Base-by-base conservation (phyloP, 2,329 filamentous ascomycete species). In the Fusarium duplospermum region DNA sequence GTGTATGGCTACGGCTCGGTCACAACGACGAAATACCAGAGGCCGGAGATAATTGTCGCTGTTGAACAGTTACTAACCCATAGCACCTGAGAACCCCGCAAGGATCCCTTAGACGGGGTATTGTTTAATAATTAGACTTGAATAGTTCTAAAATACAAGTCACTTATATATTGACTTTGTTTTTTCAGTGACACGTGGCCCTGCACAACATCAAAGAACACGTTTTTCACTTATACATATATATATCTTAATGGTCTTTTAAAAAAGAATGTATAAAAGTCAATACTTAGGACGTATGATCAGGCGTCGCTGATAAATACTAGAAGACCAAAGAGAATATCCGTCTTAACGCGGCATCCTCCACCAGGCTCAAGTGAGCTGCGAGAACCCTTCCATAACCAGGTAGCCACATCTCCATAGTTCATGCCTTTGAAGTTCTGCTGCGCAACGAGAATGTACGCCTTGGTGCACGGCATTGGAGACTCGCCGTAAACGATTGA, bases 381-480 rank as follows among this genome's bases (percentile, higher is more conserved):
- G 33, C 79, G 75, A 64, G 80, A 82, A 2, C 80, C 80, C 18
- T 69, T 66, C 52, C 76, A 68, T 11, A 82, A 69, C 76, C 75
- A 81, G 16, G 58, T 52, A 36, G 63, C 66, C n/a, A 81, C 71
- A 20, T 59, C 57, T 20, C 29, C 22, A 7, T 54, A 45, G 13
- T 71, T 77, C 20, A 81, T 57, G 10, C 78, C 78, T 38, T 74
- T 73, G 67, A 76, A 78, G 59, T 82, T 82, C 47, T 80, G 78
- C 66, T 82, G 75, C 38, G 74, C 60, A 24, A 83, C 79, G 42
- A 83, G 77, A 2, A 73, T 65, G 45, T 80, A 82, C 6, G 82
- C 82, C 22, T 80, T 78, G 2, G 73, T 71, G 64, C 82, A 83
- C 6, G 75, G 74, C 0, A 79, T 81, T 4, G 81, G 83, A 4